Evolutionary conservation across 148 eudicot species (phyloP).

Genomic region (Rhododendron kiyosumense): DNA sequence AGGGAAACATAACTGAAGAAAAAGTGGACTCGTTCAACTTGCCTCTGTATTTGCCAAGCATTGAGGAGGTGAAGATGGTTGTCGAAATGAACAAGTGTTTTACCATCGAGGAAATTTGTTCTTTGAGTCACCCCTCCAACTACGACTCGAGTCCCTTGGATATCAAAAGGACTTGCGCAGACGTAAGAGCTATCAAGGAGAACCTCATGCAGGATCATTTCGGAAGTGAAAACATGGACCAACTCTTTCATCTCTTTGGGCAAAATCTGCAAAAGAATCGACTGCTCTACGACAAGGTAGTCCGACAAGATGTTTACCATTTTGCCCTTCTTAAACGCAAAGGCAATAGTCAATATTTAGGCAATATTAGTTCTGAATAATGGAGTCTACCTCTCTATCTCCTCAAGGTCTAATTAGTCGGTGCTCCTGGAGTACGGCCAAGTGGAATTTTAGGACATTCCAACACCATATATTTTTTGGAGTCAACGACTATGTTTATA

Average conservation of each 20-base stretch:
- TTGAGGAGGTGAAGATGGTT: neutral
- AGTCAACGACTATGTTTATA: no score
- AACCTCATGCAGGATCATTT: neutral
- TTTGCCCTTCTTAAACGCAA: slow-evolving; percentile 6
- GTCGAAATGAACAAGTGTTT: neutral
- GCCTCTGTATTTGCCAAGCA: neutral
- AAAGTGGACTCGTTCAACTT: neutral
- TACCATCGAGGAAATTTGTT: neutral
- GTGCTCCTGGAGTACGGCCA: no score
- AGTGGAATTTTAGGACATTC: no score
- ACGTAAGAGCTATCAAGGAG: neutral
- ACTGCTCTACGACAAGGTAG: neutral
- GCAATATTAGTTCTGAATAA: neutral
- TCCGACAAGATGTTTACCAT: neutral
- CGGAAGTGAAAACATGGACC: neutral
- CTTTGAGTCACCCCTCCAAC: neutral
- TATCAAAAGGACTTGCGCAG: neutral
- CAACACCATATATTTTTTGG: no score
- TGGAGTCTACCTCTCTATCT: no score
- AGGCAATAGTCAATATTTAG: no score
- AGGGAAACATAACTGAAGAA: neutral
- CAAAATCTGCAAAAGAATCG: neutral
- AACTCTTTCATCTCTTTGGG: neutral
- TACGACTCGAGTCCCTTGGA: neutral
- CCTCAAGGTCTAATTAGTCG: no score